These are phyloP conservation scores for Aspergillus unguis DNA, from an alignment of 2,329 filamentous ascomycete species.

Conservation along the genomic window DNA sequence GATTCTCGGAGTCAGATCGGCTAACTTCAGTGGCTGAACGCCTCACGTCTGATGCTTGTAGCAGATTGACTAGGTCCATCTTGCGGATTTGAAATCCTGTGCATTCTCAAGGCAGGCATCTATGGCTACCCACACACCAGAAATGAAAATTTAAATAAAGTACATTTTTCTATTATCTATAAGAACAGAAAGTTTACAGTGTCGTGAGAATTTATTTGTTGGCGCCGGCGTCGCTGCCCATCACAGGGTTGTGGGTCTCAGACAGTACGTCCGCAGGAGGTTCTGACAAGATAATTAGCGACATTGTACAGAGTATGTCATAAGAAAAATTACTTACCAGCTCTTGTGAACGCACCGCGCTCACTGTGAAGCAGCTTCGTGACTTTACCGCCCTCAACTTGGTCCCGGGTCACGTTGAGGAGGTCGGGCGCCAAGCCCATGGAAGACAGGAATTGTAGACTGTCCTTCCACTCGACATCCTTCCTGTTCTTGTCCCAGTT, in stretches of 20 bases:
- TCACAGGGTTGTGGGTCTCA: conserved; percentile 34
- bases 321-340: conserved; percentile 33
- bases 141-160: neutral
- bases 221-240: conserved; percentile 38
- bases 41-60: no score
- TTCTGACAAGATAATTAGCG: conserved; percentile 7
- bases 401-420: conserved; percentile 52
- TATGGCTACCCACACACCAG: no score
- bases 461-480: conserved; percentile 77
- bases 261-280: conserved; percentile 36
- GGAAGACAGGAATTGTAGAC: conserved; percentile 55
- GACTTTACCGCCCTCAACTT: conserved; percentile 57
- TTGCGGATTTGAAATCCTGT: no score
- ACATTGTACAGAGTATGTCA: neutral
- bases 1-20: no score
- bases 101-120: no score
- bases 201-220: conserved; percentile 45
- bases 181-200: conserved; percentile 23
- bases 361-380: conserved; percentile 43
- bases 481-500: conserved; percentile 71
- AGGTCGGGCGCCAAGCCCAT: conserved; percentile 62
- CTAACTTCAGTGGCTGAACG: no score
- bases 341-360: conserved; percentile 40
- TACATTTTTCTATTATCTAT: conserved; percentile 22
- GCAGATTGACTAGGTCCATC: no score